phyloP scores from a whole-genome alignment of 2,329 filamentous ascomycete genomes.

The Elsinoe perseae region DNA sequence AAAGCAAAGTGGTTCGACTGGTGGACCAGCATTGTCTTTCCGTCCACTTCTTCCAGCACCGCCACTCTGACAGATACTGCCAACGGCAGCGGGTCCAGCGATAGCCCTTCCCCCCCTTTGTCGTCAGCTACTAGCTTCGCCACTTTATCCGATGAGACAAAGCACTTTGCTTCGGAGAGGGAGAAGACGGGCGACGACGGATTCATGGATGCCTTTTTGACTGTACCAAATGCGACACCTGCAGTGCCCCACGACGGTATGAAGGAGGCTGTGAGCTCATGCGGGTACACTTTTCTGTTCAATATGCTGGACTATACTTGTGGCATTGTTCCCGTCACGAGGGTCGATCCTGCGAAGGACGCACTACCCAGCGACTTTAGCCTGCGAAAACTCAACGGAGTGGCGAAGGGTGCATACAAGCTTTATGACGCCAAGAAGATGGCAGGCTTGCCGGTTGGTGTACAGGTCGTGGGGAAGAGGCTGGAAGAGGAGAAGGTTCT shows the following conservation, averaged over 20 bases:
- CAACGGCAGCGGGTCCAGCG: slow-evolving; percentile 44
- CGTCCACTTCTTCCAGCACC: neutral
- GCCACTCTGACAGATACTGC: neutral
- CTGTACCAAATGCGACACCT: slow-evolving; percentile 82
- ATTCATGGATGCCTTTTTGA: slow-evolving; percentile 65
- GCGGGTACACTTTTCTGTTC: slow-evolving; percentile 89
- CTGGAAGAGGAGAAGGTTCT: slow-evolving; percentile 85
- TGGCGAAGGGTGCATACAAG: slow-evolving; percentile 76
- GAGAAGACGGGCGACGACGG: slow-evolving; percentile 23
- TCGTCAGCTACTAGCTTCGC: slow-evolving; percentile 12
- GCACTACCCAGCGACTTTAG: slow-evolving; percentile 56
- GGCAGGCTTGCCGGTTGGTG: slow-evolving; percentile 78
- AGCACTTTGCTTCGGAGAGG: slow-evolving; percentile 12
- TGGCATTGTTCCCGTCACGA: slow-evolving; percentile 76
- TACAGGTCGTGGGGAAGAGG: slow-evolving; percentile 73
- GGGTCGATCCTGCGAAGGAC: slow-evolving; percentile 65
- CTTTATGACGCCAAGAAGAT: slow-evolving; percentile 75
- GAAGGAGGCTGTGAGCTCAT: slow-evolving; percentile 75
- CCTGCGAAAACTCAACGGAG: slow-evolving; percentile 61
- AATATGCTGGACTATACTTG: slow-evolving; percentile 83
- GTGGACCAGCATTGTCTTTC: slow-evolving; percentile 47
- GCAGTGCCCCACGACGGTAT: slow-evolving; percentile 82
- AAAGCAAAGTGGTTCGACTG: slow-evolving; percentile 73
- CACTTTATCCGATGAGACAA: slow-evolving; percentile 29
- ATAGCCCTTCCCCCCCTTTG: neutral